Conservation (phyloP, 495 filamentous ascomycete genomes). For the Schizothecium vesticola region DNA sequence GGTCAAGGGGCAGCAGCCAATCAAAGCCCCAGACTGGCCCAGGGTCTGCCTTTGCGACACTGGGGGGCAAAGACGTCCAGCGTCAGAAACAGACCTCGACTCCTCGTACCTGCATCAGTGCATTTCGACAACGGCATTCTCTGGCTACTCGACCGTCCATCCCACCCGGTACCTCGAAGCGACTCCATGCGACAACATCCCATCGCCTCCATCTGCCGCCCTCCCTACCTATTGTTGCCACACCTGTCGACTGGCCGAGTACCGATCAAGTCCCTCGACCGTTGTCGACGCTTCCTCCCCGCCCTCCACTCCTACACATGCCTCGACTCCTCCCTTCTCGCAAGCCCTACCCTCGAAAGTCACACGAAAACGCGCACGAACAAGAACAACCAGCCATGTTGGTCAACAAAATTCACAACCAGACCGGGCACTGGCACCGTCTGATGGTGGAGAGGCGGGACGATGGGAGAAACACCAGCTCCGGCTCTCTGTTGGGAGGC, state of each 20-base stretch:
- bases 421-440: background rate
- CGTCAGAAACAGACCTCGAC: constrained; percentile 28
- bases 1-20: constrained; percentile 24
- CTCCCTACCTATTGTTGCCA: too few relatives aligned
- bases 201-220: background rate
- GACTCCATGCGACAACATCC: constrained; percentile 9
- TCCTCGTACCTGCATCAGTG: constrained; percentile 12
- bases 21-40: constrained; percentile 18
- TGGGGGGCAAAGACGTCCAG: constrained; percentile 25
- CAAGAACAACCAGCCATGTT: background rate
- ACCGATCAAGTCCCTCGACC: constrained; percentile 6
- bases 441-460: background rate
- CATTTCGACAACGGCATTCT: background rate
- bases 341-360: background rate
- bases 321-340: background rate
- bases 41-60: constrained; percentile 33
- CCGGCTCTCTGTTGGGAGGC: constrained; percentile 6
- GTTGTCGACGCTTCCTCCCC: background rate
- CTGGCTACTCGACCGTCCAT: background rate
- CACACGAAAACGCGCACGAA: background rate
- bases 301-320: background rate
- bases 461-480: background rate
- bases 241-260: background rate
- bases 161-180: constrained; percentile 11
- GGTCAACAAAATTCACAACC: background rate